Evolutionary conservation across 106 monocot genomes (phyloP), one percentile per base, ranked within the genome.

Genomic region (Dioscorea dumetorum): DNA sequence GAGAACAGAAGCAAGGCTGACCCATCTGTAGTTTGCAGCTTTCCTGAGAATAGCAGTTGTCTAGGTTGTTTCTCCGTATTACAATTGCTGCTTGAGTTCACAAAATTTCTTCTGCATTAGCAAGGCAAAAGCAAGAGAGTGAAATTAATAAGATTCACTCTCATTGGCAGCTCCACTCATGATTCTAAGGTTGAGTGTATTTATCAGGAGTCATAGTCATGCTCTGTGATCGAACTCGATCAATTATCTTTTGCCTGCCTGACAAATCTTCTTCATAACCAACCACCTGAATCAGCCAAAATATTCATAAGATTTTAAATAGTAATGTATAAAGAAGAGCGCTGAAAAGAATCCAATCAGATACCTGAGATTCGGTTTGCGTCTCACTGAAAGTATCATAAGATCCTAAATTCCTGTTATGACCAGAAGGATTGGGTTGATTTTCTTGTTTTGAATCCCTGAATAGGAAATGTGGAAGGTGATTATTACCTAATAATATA

Each of bases 211-310:
- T 83, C 22, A 60, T 68, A 23, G 73, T 76, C 57, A 68, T 67
- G 71, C 82, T 90, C 57, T 93, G 99, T 14, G 90, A 93, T 62
- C 89, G 72, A 72, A 93, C 83, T 73, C 99, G 87, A 21, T 93
- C 99, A 33, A 99, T 99, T 51, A 99, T 99, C 78, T 93, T 92
- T 68, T 99, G 99, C 49, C 89, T 82, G 56, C 99, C 99, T 5
- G 90, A 80, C 51, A 99, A 77, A 80, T 99, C 99, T 75, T 99
- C 99, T 83, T 99, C 99, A 58, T 99, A 99, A 49, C 87, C 87
- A 64, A 99, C 93, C 1, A 99, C 87, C 99, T 99, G 67, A 73
- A 9, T 32, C 59, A 67, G 3, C 53, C 58, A 65, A 60, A n/a
- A 52, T 0, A 34, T 48, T 18, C 41, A 41, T 41, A 10, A 41